Evolutionary conservation across 768 basidiomycete species (phyloP), one percentile per base, ranked within the genome.

Genomic region (Dentipellis sp.): DNA sequence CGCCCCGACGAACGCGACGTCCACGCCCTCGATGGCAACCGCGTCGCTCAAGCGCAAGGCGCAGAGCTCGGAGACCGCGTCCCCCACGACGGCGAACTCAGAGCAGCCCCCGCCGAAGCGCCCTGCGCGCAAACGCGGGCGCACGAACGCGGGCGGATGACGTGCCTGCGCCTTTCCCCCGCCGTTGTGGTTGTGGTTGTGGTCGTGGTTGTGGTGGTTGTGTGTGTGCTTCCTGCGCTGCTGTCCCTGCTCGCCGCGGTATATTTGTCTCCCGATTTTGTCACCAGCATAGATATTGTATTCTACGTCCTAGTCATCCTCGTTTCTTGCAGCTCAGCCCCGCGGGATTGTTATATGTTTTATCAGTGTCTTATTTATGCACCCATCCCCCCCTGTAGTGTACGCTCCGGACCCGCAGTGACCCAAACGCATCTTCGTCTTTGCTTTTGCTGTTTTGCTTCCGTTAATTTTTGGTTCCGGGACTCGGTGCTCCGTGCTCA

Each of bases 91-190:
- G 52, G 68, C 72, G 57, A 73, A 71, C 53, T 71, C 67, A 60
- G 75, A 79, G 52, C 75, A 65, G 56, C 62, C 76, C 58, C 78
- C 75, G 39, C 61, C 72, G 60, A 87, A 83, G 71, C 74, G 80
- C 48, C 49, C 62, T 39, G 64, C 75, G 37, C 78, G 86, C 56
- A 84, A 82, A 72, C 74, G 74, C 62, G 74, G 75, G 63, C 78
- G 81, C 67, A 79, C 75, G 60, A 69, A 69, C 60, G 77, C 71
- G n/a, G 72, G 70, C 55, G 73, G 75, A 61, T 77, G 73, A 67
- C 21, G 22, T 14, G 19, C 40, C 23, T 36, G 14, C 19, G 8
- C 21, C 48, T 47, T 52, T 48, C 38, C 51, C 52, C 45, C 10
- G 29, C n/a, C n/a, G n/a, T 54, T 40, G 52, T 58, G 46, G n/a